phyloP scores from a whole-genome alignment of 345 rosid species.

The Microcos paniculata region DNA sequence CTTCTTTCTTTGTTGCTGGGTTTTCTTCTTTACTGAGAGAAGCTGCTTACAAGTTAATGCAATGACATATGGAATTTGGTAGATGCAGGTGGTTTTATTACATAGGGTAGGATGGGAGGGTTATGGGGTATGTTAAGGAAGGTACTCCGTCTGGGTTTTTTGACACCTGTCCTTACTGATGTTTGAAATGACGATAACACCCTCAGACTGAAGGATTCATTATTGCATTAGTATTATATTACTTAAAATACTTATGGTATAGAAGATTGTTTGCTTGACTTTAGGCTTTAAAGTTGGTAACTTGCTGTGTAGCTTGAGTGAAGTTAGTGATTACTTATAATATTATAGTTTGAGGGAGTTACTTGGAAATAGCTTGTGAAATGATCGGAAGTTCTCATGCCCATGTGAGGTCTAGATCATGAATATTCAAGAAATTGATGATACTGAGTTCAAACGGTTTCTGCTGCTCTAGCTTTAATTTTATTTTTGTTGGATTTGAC shows the following conservation, averaged over 20 bases:
- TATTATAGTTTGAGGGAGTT: background rate
- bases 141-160: background rate
- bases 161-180: background rate
- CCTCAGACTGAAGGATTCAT: background rate
- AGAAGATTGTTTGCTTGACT: background rate
- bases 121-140: background rate
- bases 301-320: background rate
- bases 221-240: no score
- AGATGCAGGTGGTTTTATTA: background rate
- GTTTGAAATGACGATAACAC: background rate
- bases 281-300: background rate
- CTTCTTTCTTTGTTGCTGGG: background rate
- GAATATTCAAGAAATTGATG: background rate
- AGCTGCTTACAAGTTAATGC: background rate
- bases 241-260: no score
- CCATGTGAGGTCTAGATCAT: background rate
- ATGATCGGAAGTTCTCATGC: background rate
- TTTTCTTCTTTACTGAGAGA: background rate
- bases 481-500: background rate
- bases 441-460: background rate
- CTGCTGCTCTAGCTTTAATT: background rate
- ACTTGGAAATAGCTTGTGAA: background rate
- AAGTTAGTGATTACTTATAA: background rate
- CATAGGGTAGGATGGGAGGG: background rate
- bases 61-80: background rate